Base-by-base conservation (phyloP, 2,329 filamentous ascomycete genomes). In the Aureobasidium uvarum region DNA sequence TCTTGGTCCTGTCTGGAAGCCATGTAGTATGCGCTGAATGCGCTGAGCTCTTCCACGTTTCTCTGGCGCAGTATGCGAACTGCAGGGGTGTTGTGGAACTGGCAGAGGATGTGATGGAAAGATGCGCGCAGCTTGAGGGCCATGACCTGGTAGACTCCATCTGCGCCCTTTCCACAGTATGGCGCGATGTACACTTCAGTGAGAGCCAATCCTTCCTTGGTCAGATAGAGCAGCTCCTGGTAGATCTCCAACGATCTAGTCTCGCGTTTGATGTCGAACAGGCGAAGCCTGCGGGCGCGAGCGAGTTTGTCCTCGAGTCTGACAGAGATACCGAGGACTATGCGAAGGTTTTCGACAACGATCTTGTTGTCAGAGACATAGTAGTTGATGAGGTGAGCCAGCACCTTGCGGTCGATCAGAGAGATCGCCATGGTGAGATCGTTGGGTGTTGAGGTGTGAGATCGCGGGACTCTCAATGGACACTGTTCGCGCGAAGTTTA, bases 331-430 rank as follows among this genome's bases (percentile, higher is more conserved):
- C 95, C 95, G 13, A 98, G 84, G 46, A 98, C 88, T 77, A 95
- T 95, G 79, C 92, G 97, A 91, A 92, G 23, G 85, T 85, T 8
- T 90, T 90, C 52, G 98, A 85, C 20, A 93, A 83, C 3, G 90
- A 88, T 73, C 94, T 95, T 71, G 91, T 88, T 67, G 85, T 81
- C 74, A 89, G 87, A 71, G 92, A 92, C 68, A 87, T 84, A 78
- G 88, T 90, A 36, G 18, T 52, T 52, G 75, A 95, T 94, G 75
- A 96, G 88, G 74, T 87, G 89, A 79, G 92, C 92, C 73, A 99
- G 84, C 79, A 96, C 96, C 80, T 98, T 99, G 80, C 96, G 93
- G 77, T 99, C 95, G 68, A 98, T 92, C 79, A 96, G 92, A 67
- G 92, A 95, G 75, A 93, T 95, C 80, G 95, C 95, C 95, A 98